Evolutionary conservation across 352 stramenopile species (phyloP).

Genomic region (Globisporangium takayamanum): DNA sequence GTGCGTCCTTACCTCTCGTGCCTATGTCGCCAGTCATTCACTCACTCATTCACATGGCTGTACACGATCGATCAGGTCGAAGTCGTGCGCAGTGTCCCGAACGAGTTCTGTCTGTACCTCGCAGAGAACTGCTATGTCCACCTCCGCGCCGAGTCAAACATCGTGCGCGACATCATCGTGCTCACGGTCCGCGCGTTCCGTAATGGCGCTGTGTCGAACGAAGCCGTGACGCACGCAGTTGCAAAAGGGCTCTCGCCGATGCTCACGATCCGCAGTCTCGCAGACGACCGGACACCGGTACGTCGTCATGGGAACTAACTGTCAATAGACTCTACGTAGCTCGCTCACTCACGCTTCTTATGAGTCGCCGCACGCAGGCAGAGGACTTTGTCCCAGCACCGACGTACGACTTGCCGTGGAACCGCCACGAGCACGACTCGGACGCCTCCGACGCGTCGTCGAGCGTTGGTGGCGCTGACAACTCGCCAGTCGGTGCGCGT

Average conservation of each 20-base stretch:
- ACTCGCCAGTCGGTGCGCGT: conserved; percentile 5
- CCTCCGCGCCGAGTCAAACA: conserved; percentile 67
- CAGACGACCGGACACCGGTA: conserved; percentile 34
- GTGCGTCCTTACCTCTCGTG: conserved; percentile 14
- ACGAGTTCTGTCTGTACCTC: conserved; percentile 64
- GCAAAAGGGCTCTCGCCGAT: conserved; percentile 56
- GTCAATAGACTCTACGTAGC: too few species aligned
- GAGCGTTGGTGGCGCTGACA: conserved; percentile 4
- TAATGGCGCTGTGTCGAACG: conserved; percentile 44
- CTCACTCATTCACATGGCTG: conserved; percentile 6
- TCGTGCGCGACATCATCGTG: conserved; percentile 76
- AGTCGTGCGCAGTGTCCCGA: conserved; percentile 43
- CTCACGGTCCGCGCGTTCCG: conserved; percentile 75
- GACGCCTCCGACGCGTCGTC: conserved; percentile 13
- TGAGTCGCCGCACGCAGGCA: conserved; percentile 13
- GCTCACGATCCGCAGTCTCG: conserved; percentile 58
- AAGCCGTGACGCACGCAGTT: conserved; percentile 35
- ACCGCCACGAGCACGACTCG: conserved; percentile 27
- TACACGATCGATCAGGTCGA: conserved; percentile 30
- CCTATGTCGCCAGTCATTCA: conserved; percentile 5
- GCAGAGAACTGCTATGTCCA: conserved; percentile 51
- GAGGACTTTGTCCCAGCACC: conserved; percentile 14
- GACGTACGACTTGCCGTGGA: conserved; percentile 58
- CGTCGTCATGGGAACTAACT: neutral
- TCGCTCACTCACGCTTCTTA: neutral